A percentile compares a stretch with the other conserved stretches of the same genome.
Conservation (phyloP, 2,329 filamentous ascomycete genomes). For the Pseudonectria foliicola region DNA sequence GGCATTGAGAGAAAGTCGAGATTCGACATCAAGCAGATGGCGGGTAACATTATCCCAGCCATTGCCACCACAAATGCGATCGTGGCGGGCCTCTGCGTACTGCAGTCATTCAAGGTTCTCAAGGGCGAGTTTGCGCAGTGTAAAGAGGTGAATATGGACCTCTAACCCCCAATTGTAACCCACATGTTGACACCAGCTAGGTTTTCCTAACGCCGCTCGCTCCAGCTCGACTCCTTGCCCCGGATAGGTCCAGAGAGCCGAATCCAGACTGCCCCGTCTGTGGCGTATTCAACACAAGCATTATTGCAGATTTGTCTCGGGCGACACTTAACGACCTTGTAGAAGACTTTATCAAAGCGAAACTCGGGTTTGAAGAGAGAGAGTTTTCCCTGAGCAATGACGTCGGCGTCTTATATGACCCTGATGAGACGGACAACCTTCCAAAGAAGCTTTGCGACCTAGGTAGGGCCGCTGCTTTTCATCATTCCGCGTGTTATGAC, state of each 20-base stretch:
- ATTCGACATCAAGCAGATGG: conserved; percentile 98
- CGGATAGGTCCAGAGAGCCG: conserved; percentile 52
- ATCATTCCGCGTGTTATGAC: neutral
- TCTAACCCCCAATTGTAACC: neutral
- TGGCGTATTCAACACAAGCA: conserved; percentile 60
- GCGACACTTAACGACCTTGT: conserved; percentile 77
- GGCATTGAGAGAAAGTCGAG: conserved; percentile 82
- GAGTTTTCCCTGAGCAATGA: conserved; percentile 75
- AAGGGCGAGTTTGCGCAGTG: conserved; percentile 62
- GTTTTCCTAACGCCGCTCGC: conserved; percentile 72
- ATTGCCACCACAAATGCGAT: conserved; percentile 98
- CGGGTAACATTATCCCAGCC: conserved; percentile 96
- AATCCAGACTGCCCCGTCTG: conserved; percentile 83
- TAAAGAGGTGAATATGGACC: conserved; percentile 55
- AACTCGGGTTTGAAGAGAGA: conserved; percentile 68
- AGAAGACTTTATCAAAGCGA: conserved; percentile 59
- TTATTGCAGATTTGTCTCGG: conserved; percentile 60
- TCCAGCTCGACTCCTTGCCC: conserved; percentile 49
- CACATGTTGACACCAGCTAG: conserved; percentile 27
- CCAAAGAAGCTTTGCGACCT: conserved; percentile 71
- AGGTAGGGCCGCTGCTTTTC: conserved; percentile 43
- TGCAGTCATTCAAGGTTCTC: conserved; percentile 88
- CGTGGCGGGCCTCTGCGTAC: conserved; percentile 82
- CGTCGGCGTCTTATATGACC: conserved; percentile 75
- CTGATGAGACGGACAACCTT: conserved; percentile 82